Conservation (phyloP, 1,284 basidiomycete genomes). For the Melampsora occidentalis region DNA sequence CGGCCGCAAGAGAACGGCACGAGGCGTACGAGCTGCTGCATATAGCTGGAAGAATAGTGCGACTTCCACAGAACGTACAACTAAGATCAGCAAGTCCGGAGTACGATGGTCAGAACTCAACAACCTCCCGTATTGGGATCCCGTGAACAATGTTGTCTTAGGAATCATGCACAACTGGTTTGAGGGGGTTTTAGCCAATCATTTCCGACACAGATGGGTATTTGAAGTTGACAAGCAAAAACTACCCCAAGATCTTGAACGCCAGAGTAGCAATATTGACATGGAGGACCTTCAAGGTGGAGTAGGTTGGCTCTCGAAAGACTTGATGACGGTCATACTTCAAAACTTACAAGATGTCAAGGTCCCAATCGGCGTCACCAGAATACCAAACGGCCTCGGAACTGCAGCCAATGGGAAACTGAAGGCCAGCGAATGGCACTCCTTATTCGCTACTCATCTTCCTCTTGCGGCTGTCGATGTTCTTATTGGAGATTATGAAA, state of each 20-base stretch:
- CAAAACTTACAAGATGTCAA: neutral
- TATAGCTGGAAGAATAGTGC: neutral
- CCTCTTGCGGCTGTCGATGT: neutral
- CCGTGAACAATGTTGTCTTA: neutral
- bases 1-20: neutral
- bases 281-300: neutral
- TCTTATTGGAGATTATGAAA: neutral
- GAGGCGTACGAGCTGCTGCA: neutral
- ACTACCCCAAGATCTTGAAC: neutral
- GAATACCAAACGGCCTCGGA: slow-evolving; percentile 15
- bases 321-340: neutral
- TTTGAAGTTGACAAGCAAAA: too few relatives aligned
- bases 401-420: slow-evolving; percentile 23
- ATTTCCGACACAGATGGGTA: slow-evolving; percentile 13
- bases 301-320: neutral
- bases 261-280: neutral
- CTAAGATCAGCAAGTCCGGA: neutral
- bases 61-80: neutral
- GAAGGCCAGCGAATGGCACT: slow-evolving; percentile 23
- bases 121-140: neutral
- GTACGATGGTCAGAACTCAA: slow-evolving; percentile 5
- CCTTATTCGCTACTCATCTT: slow-evolving; percentile 11
- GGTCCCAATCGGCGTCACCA: slow-evolving; percentile 1
- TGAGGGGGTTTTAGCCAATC: slow-evolving; percentile 13
- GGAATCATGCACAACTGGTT: slow-evolving; percentile 34